Base-by-base conservation (phyloP, 192 early-diverging fungal genomes). In the Powellomyces hirtus region DNA sequence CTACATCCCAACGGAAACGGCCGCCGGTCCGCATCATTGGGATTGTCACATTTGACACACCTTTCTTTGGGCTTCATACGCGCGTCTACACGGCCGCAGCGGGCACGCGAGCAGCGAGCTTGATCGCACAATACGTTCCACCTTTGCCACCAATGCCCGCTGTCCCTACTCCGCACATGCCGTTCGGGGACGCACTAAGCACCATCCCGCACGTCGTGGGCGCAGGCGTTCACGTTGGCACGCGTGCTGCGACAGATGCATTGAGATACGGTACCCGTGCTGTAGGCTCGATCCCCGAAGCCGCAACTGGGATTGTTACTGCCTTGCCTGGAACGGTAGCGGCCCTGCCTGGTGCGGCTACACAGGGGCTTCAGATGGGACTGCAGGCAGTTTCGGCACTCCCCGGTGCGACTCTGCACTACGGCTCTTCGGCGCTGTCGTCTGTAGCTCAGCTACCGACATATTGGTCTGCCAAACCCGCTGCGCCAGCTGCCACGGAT, bases 41-140 rank as follows among this genome's bases (percentile, higher is more conserved):
- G 1, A 44, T 84, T 38, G 36, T 81, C 49, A 29, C 76, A 8
- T 79, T 75, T 57, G 82, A 84, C 61, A 68, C 78, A 14, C 82
- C 82, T 13, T 84, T 84, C 52, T 84, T 66, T 59, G 79, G 82
- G 14, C 68, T 84, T 46, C 62, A 78, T 45, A 35, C 82, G 8
- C 34, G 45, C 31, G 75, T 75, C 29, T 75, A 71, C 49, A 74
- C 79, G 3, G 35, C 71, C n/a, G 79, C 77, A 8, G 78, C 72
- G 22, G 72, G 76, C 20, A 53, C 73, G 0, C 53, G 64, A 2
- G 74, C 78, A 8, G 68, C 75, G 1, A 38, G 34, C 27, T 57
- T 74, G 30, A 55, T 79, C 10, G 50, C 67, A 1, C 36, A 73
- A 14, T 80, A 75, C 53, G 68, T 83, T 4, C 70, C 76, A 14